Base-by-base conservation (phyloP, 2,329 filamentous ascomycete genomes). In the Capronia americana region DNA sequence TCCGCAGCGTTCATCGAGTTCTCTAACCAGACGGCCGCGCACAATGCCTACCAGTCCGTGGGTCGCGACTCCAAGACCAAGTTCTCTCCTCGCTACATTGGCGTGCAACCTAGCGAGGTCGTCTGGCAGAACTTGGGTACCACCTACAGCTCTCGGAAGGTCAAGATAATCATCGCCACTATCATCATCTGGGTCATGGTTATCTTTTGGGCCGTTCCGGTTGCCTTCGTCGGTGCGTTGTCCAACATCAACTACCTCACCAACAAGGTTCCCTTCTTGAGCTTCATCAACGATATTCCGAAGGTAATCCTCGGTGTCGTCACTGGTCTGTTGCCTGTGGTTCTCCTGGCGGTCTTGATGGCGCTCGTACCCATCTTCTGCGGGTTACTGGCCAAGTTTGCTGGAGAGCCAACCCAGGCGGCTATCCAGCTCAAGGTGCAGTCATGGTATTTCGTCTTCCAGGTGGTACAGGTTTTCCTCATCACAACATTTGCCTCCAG, bases 1-100 rank as follows among this genome's bases (percentile, higher is more conserved):
- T 86, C 90, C 11, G 90, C 92, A 23, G 91, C 94, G 8, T 99
- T 99, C 72, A 88, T 98, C 73, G 93, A 98, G 76, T 99, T 97
- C 74, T 83, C 86, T 51, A 88, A 86, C 0, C 92, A 97, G 75
- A 86, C 90, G 58, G 90, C 91, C 60, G 95, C 95, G 8, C 93
- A 98, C 77, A 86, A 88, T 53, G 94, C 94, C 10, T 91, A 88
- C 74, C 95, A 98, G 77, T 63, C 55, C 23, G 57, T 68, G 10
- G 64, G 55, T 24, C 57, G 48, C 1, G 66, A 67, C 50, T 68
- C 65, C 97, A 88, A 87, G 90, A 1, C 14, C 89, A 93, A 4
- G 92, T 96, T 98, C 88, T 87, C 90, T 0, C 92, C 92, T n/a
- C 88, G 92, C 3, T 92, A 90, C 73, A 90, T 94, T 61, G 94